A percentile compares a stretch with the other conserved stretches of the same genome.
Evolutionary conservation across 1,284 basidiomycete genomes (phyloP).

Genomic region (Rhodotorula sp.): DNA sequence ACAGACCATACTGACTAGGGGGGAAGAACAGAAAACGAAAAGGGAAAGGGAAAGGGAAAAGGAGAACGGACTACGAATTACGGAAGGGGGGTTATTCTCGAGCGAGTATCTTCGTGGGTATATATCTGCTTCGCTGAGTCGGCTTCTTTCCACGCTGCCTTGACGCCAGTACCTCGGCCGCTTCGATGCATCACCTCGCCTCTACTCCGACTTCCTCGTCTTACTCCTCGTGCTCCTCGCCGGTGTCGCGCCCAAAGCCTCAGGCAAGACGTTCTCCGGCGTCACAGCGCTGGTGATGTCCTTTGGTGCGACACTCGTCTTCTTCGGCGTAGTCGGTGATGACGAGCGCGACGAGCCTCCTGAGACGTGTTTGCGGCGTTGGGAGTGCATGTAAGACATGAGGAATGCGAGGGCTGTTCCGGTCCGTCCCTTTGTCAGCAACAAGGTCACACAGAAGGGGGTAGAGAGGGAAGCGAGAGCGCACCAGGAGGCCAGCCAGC

Average conservation of each 20-base stretch:
- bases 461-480: background rate
- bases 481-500: conserved; percentile 41
- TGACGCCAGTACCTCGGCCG: too few species aligned
- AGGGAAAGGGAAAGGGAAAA: too few species aligned
- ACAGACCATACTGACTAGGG: too few species aligned
- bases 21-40: too few species aligned
- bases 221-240: conserved; percentile 31
- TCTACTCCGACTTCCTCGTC: conserved; percentile 5
- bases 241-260: conserved; percentile 8
- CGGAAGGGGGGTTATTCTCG: too few species aligned
- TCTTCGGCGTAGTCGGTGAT: background rate
- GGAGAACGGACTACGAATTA: too few species aligned
- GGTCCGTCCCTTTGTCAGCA: background rate
- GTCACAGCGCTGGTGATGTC: conserved; percentile 13
- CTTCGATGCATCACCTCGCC: too few species aligned
- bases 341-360: background rate
- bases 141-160: too few species aligned
- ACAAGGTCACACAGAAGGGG: too few species aligned
- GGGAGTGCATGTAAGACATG: conserved; percentile 45
- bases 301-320: background rate
- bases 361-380: conserved; percentile 39
- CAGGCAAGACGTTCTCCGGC: conserved; percentile 1
- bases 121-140: too few species aligned
- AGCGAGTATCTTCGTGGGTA: too few species aligned
- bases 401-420: conserved; percentile 39